A percentile compares a stretch with the other conserved stretches of the same genome.
Conservation (phyloP, 768 basidiomycete species). For the Suillus subluteus region DNA sequence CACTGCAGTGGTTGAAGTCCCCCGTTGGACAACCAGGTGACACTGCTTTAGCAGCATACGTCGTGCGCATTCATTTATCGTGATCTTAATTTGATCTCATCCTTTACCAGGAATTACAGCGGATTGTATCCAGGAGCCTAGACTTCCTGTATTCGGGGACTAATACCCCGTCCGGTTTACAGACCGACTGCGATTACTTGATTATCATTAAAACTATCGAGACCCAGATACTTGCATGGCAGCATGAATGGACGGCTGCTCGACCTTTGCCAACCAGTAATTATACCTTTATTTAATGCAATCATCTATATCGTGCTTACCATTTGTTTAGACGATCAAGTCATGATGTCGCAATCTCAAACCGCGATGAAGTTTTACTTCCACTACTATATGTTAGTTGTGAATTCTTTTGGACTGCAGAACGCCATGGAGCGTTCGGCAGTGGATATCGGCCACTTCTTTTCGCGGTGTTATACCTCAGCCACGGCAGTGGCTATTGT, state of each 20-base stretch:
- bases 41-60: conserved; percentile 71
- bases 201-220: conserved; percentile 85
- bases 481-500: conserved; percentile 72
- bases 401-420: conserved; percentile 96
- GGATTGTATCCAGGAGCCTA: conserved; percentile 84
- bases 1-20: conserved; percentile 71
- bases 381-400: conserved; percentile 83
- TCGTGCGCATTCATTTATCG: conserved; percentile 49
- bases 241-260: conserved; percentile 52
- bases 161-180: conserved; percentile 78
- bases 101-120: conserved; percentile 73
- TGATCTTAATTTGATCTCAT: conserved; percentile 15
- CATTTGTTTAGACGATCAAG: conserved; percentile 28
- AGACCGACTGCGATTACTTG: conserved; percentile 83
- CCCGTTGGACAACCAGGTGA: conserved; percentile 69
- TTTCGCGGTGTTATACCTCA: conserved; percentile 73
- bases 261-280: conserved; percentile 23
- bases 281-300: conserved; percentile 12
- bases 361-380: conserved; percentile 69
- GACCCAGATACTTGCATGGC: conserved; percentile 67
- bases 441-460: conserved; percentile 82
- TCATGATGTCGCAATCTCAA: conserved; percentile 27
- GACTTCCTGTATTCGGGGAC: conserved; percentile 90
- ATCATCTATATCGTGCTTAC: conserved; percentile 5
- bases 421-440: conserved; percentile 84